Base-by-base conservation (phyloP, 2,329 filamentous ascomycete species). In the Calonectria leucothoes region DNA sequence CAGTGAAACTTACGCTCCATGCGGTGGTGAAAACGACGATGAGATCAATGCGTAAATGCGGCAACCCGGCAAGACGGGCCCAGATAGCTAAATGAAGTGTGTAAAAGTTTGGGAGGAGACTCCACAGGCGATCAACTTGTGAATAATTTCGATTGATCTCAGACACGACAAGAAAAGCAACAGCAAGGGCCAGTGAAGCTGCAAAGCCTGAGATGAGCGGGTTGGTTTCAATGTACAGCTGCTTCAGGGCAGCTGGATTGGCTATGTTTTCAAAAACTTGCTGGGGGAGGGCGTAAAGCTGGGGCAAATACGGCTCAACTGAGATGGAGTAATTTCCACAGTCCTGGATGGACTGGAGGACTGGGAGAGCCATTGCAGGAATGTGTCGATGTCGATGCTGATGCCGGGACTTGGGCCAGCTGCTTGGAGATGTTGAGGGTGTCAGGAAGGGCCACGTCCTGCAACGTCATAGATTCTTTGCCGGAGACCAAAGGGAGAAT, bases 111-210 rank as follows among this genome's bases (percentile, higher is more conserved):
- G 97, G 97, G 65, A 99, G 86, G 74, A 99, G 88, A 82, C 95
- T 97, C 97, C 97, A 99, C 79, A 93, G 86, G 63, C 97, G 92
- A 84, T 99, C 97, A 51, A 99, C 93, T 85, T 99, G 97, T n/a
- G 96, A 98, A 84, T 96, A 98, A 84, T 99, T 99, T 81, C 90
- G 91, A 85, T 97, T 98, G 86, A 95, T 85, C 84, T 98, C 96
- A 1, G 95, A 94, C 6, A 92, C 87, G 37, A 96, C 81, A 29
- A 98, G 87, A 80, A 97, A 94, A 33, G 97, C 81, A 6, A 89
- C 89, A 1, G 92, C 92, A n/a, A 98, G 84, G 49, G 92, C 88
- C 23, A 98, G 79, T 3, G 94, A 93, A 67, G 94, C 90, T 0
- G 91, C 93, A 76, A 97, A 89, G 3, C 91, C 94, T 0, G 91